Base-by-base conservation (phyloP, 441 rosid genomes). In the Francoa sonchifolia region DNA sequence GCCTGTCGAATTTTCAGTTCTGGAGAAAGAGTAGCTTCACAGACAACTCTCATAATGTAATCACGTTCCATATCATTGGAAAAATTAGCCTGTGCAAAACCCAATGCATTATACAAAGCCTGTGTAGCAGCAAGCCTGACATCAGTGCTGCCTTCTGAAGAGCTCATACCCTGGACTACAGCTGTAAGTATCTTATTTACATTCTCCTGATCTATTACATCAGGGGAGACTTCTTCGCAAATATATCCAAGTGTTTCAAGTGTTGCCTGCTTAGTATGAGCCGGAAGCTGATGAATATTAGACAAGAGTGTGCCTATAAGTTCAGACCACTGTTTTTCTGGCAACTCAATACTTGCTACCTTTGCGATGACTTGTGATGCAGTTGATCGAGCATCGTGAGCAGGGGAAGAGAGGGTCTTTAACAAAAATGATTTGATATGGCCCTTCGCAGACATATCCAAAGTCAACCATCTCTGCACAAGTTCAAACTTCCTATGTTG, bases 121-220 rank as follows among this genome's bases (percentile, higher is more conserved):
- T 53, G 76, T 20, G 93, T 83, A 23, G 97, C 93, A 11, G 93
- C 89, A 46, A 80, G 85, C 40, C 93, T 77, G 36, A 88, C 84
- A 42, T 83, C 93, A 41, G 35, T 69, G 68, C 54, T 74, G 23
- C 55, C 68, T 62, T 68, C 93, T 40, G 82, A 55, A 61, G 59
- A 64, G 59, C 63, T 83, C 97, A 88, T 88, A 58, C 97, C 97
- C 59, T 88, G 95, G 33, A 88, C 97, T 42, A 88, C 95, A 25
- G 97, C 93, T 33, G 93, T 83, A 19, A 88, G 93, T 33, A 88
- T 77, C 35, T 77, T 63, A 42, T 80, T 88, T 38, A 88, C 95
- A 59, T 82, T 78, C 62, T 75, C 84, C 48, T 79, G 67, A 50
- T 79, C 84, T 8, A 76, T 67, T 11, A 52, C 72, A 15, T 78